Evolutionary conservation across 495 filamentous ascomycete genomes (phyloP).

Genomic region (Polyplosphaeria fusca): DNA sequence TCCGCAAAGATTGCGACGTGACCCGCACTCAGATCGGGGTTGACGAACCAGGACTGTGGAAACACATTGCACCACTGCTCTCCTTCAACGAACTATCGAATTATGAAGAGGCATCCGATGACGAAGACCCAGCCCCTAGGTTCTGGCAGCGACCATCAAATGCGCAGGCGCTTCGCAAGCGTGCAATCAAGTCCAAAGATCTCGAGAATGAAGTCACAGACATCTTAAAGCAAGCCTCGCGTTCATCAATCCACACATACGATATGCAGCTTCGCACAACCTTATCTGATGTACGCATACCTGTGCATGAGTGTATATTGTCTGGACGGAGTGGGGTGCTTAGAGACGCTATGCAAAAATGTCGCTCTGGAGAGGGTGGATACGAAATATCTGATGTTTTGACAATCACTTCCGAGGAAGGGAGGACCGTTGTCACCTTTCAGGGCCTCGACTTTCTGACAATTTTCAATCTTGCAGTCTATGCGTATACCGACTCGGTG

Average conservation of each 20-base stretch:
- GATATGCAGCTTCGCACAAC: conserved; percentile 54
- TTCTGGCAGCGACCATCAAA: conserved; percentile 53
- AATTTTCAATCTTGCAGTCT: conserved; percentile 73
- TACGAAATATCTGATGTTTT: conserved; percentile 56
- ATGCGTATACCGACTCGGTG: conserved; percentile 74
- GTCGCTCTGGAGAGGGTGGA: conserved; percentile 39
- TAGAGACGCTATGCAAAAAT: conserved; percentile 56
- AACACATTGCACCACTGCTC: conserved; percentile 67
- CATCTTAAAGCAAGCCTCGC: conserved; percentile 39
- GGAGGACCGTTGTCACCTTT: conserved; percentile 55
- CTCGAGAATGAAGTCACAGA: conserved; percentile 41
- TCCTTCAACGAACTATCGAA: conserved; percentile 50
- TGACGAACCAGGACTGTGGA: conserved; percentile 63
- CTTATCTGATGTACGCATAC: conserved; percentile 64
- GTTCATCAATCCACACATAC: conserved; percentile 36
- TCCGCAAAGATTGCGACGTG: conserved; percentile 81
- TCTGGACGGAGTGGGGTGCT: conserved; percentile 68
- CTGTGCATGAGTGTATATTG: conserved; percentile 79
- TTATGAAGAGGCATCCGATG: conserved; percentile 29
- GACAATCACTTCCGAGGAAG: conserved; percentile 52
- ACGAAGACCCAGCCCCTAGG: conserved; percentile 42
- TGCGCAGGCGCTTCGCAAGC: conserved; percentile 50
- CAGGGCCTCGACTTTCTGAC: conserved; percentile 68
- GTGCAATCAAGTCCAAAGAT: conserved; percentile 34
- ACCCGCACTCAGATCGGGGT: conserved; percentile 70